These are phyloP conservation scores for Penium margaritaceum DNA, from an alignment of 139 green algal genomes.

Conservation along the genomic window DNA sequence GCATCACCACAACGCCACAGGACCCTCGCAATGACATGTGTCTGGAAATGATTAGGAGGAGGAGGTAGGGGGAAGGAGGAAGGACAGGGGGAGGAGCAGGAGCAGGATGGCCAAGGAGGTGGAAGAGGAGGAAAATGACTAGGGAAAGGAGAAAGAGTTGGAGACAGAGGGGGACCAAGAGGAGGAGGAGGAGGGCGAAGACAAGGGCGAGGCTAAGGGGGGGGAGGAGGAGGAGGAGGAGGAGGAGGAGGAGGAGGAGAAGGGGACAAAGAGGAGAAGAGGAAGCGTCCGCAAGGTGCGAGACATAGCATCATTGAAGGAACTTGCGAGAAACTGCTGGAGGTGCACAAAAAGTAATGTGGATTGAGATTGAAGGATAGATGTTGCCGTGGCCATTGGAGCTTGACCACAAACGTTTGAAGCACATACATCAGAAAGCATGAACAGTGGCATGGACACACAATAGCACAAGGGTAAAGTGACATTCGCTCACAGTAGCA, in stretches of 20 bases:
- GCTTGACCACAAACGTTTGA: too few species aligned
- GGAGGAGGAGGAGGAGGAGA: neutral
- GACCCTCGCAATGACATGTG: too few species aligned
- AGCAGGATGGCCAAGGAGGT: neutral
- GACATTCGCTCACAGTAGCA: constrained; percentile 7
- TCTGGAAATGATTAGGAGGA: too few species aligned
- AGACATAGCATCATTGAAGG: too few species aligned
- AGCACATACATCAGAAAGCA: too few species aligned
- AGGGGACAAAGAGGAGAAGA: neutral
- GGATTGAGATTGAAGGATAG: too few species aligned
- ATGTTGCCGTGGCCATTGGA: too few species aligned
- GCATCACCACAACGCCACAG: too few species aligned
- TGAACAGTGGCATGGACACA: too few species aligned
- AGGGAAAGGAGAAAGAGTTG: neutral
- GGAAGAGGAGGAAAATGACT: neutral
- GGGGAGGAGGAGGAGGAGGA: neutral
- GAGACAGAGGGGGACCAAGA: neutral
- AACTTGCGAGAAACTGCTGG: too few species aligned
- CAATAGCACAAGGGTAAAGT: too few species aligned
- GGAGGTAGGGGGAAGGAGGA: neutral
- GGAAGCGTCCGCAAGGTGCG: neutral
- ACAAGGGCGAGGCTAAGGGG: neutral
- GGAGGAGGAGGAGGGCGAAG: neutral
- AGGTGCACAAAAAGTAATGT: too few species aligned
- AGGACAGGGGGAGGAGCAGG: neutral